Evolutionary conservation across 345 rosid species (phyloP).

Genomic region (Euphorbia pulcherrima): DNA sequence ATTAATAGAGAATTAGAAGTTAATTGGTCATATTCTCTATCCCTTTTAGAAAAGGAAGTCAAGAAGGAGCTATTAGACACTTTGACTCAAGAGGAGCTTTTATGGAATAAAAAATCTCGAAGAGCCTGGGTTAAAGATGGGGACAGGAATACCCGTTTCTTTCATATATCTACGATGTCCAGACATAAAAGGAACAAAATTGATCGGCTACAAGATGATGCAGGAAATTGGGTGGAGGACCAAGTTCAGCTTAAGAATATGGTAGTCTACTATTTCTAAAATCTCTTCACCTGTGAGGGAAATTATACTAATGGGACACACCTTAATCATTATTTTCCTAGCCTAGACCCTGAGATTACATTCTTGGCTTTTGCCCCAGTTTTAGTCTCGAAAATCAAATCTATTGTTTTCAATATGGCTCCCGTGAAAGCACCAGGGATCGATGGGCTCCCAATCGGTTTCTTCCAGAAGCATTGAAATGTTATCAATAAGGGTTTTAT

Average conservation of each 20-base stretch:
- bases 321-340: too few relatives aligned
- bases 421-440: not conserved
- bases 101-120: not conserved
- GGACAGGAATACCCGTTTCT: not conserved
- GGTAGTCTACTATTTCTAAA: too few relatives aligned
- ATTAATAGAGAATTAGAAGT: too few relatives aligned
- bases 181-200: not conserved
- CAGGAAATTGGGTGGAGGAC: not conserved
- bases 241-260: too few relatives aligned
- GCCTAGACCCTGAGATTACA: too few relatives aligned
- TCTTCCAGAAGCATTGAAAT: not conserved
- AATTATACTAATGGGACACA: too few relatives aligned
- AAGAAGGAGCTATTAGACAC: not conserved
- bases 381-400: too few relatives aligned
- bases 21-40: too few relatives aligned
- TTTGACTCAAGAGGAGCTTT: not conserved
- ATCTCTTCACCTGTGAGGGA: too few relatives aligned
- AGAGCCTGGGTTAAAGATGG: not conserved
- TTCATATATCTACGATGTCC: not conserved
- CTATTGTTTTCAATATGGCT: not conserved
- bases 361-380: not conserved
- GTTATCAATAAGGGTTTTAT: too few relatives aligned
- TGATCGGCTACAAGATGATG: not conserved
- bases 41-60: too few relatives aligned
- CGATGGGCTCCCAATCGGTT: not conserved